Evolutionary conservation across 352 stramenopile genomes (phyloP), one percentile per base, ranked within the genome.

Genomic region (Pythium dissotocum): DNA sequence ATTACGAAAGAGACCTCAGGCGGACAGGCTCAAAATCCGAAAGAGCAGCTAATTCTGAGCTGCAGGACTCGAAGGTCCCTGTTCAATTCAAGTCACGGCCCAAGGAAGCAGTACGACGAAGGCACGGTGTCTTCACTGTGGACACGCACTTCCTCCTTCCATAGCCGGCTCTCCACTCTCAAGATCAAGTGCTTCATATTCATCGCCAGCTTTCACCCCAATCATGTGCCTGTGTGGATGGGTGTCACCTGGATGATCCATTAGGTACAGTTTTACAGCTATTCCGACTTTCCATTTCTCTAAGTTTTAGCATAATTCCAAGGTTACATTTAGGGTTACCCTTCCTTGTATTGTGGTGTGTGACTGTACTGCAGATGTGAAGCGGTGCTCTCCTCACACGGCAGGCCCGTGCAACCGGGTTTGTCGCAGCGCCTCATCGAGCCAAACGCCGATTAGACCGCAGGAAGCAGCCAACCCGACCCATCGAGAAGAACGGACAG

Each of bases 211-310:
- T 30, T 53, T 53, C 42, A 30, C 42, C 42, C 42, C 33, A 3
- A 0, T 10, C 33, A 38, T 44, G 6, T 24, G 21, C n/a, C n/a
- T 24, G 21, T 53, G 46, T 32, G n/a, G 5, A n/a, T 53, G 46
- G 40, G 40, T 48, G 42, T 53, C 46, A 53, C 46, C 46, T 53
- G 42, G 42, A 51, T 51, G 42, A 51, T 51, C 42, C 14, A 32
- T 8, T 52, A 28, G 46, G 46, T 53, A 30, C 46, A 53, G 46
- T 53, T 53, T 53, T 30, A 53, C 18, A 53, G 42, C 42, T 28
- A 5, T 51, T 51, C 42, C 42, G 16, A 21, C 14, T 51, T 26
- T 51, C 10, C 16, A 5, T 46, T 46, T 18, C 38, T 46, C 38
- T 14, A 13, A 46, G 18, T 8, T 6, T 30, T 53, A 53, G 46